Evolutionary conservation across 768 basidiomycete genomes (phyloP).

Genomic region (Russula foetens): DNA sequence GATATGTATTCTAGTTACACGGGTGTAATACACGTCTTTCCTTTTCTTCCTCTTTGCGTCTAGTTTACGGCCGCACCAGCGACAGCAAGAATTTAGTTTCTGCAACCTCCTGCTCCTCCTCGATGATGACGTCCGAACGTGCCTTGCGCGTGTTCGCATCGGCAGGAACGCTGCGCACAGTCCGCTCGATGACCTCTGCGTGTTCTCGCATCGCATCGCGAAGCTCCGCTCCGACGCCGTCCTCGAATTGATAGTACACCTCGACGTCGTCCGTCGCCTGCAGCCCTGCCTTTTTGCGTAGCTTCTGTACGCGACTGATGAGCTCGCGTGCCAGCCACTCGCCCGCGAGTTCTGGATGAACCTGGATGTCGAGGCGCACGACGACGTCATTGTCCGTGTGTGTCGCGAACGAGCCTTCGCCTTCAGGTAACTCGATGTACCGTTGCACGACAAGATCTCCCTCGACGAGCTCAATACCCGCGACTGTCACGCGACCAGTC

Average conservation of each 20-base stretch:
- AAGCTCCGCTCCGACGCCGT: slow-evolving; percentile 56
- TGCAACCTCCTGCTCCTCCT: slow-evolving; percentile 83
- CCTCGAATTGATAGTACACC: slow-evolving; percentile 76
- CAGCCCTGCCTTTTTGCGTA: slow-evolving; percentile 92
- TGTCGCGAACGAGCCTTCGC: slow-evolving; percentile 53
- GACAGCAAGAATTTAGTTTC: slow-evolving; percentile 71
- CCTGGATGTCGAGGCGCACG: slow-evolving; percentile 81
- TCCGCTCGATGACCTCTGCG: slow-evolving; percentile 60
- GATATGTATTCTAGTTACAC: slow-evolving; percentile 25
- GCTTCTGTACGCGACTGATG: slow-evolving; percentile 87
- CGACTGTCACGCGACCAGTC: slow-evolving; percentile 73
- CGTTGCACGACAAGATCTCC: slow-evolving; percentile 92
- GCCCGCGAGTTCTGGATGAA: slow-evolving; percentile 76
- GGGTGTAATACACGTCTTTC: slow-evolving; percentile 25
- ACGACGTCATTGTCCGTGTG: slow-evolving; percentile 95
- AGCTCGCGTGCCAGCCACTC: slow-evolving; percentile 89
- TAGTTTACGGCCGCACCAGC: slow-evolving; percentile 44
- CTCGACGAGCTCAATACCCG: slow-evolving; percentile 79
- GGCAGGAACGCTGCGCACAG: slow-evolving; percentile 62
- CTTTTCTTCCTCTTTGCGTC: slow-evolving; percentile 8
- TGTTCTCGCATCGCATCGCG: slow-evolving; percentile 57
- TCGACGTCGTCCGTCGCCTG: slow-evolving; percentile 93
- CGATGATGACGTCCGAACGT: slow-evolving; percentile 48
- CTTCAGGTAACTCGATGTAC: slow-evolving; percentile 76
- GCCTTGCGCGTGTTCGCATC: slow-evolving; percentile 47